Evolutionary conservation across 345 rosid species (phyloP), one percentile per base, ranked within the genome.

Genomic region (Alliaria petiolata): DNA sequence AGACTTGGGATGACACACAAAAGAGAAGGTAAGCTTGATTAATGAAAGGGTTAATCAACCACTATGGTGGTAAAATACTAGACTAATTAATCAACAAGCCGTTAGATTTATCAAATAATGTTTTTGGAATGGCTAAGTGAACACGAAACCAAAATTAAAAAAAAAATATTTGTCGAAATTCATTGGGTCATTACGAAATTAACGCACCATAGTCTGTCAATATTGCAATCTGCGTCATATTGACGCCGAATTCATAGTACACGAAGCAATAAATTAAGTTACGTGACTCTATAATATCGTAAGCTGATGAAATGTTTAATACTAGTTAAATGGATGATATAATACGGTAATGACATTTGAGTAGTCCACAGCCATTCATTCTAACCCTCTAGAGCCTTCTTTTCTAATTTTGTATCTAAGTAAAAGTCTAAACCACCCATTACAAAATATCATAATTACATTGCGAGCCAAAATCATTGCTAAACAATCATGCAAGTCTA

Each of bases 301-400:
- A 42, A 22, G 47, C 43, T 20, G n/a, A 53, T 42, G 15, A 43
- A 34, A 44, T 20, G 20, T 35, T 17, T 26, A 45, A 64, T 35
- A 13, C 20, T 53, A 69, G 34, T 57, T n/a, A 25, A 55, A 35
- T 45, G 26, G 31, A 38, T 56, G 57, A 71, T 54, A 16, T 14
- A 57, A 35, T 38, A 58, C 34, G 66, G 13, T 19, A 65, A 9
- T 38, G 60, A 51, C 62, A 51, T 40, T 19, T 42, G 68, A 49
- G 38, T 2, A 59, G 38, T 67, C 51, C 25, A 50, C 17, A 42
- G 13, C 78, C 78, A 59, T 59, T 25, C 78, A 60, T 74, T 59
- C 4, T n/a, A 51, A 67, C 13, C 13, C 55, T 58, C 73, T 67
- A 60, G 68, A 74, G 4, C 38, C 42, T 60, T 74, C 63, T 22